phyloP scores from a whole-genome alignment of 2,329 filamentous ascomycete species.

The Aspergillus sp. region DNA sequence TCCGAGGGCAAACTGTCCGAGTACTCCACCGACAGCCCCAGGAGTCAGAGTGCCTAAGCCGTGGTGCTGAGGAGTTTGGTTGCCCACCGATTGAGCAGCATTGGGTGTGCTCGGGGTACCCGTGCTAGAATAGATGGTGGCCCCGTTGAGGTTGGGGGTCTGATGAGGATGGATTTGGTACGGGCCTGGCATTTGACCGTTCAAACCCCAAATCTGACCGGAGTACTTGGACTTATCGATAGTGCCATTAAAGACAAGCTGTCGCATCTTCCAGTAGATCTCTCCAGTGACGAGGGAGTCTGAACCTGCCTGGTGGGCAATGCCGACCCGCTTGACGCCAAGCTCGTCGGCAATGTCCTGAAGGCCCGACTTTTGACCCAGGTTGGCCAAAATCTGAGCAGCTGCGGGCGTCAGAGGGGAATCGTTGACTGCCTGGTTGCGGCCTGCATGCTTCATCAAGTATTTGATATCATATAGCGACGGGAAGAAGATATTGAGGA shows the following conservation, averaged over 20 bases:
- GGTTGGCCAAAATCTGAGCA: conserved; percentile 74
- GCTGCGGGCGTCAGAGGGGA: conserved; percentile 65
- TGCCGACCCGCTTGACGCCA: conserved; percentile 82
- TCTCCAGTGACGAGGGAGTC: conserved; percentile 91
- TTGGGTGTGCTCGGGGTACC: conserved; percentile 69
- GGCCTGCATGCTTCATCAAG: conserved; percentile 85
- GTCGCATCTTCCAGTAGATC: conserved; percentile 91
- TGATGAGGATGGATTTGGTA: conserved; percentile 48
- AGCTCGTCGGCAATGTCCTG: conserved; percentile 93
- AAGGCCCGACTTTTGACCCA: conserved; percentile 86
- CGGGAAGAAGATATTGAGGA: conserved; percentile 91
- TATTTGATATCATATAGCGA: conserved; percentile 95
- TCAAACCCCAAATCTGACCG: conserved; percentile 91
- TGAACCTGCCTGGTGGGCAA: conserved; percentile 87
- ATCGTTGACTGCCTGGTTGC: conserved; percentile 63
- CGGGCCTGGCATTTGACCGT: conserved; percentile 62
- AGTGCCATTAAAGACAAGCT: conserved; percentile 80
- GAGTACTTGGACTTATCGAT: conserved; percentile 76
- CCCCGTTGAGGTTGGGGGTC: conserved; percentile 57
- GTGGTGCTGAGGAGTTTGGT: conserved; percentile 52
- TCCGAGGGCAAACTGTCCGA: conserved; percentile 63
- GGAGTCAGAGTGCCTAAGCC: conserved; percentile 68
- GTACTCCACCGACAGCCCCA: conserved; percentile 70
- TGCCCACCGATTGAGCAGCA: conserved; percentile 52
- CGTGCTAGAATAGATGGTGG: conserved; percentile 47